Evolutionary conservation across 441 rosid genomes (phyloP), one percentile per base, ranked within the genome.

Genomic region (Pelargonium australe): DNA sequence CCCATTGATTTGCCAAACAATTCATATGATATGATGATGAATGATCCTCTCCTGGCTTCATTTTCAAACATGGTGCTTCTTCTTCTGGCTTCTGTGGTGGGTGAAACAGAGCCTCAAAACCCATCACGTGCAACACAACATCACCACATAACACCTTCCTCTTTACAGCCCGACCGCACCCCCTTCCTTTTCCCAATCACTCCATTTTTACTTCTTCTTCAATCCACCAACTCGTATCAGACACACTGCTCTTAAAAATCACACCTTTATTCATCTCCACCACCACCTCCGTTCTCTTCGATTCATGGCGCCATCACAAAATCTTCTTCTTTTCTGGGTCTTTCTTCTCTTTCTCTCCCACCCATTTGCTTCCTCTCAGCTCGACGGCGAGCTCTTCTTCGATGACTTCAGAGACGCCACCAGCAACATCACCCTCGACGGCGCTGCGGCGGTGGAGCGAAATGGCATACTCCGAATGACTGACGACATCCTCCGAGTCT

Each of bases 391-490:
- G 31, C 80, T 87, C 76, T 79, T 82, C 72, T 86, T 85, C 80
- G 14, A 68, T 25, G 91, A 96, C 6, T 90, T 91, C 75, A 34
- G 64, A 4, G 68, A 68, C 16, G 81, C 78, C 3, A 68, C 73
- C 70, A 58, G 47, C 70, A 85, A 80, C 74, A 71, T 94, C 51
- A 84, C 63, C 81, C n/a, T 91, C 16, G 66, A 69, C 47, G 90
- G 87, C 57, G 87, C 61, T 49, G 85, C 96, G 17, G 82, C 70
- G 76, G 76, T 93, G 67, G 73, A 76, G 43, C n/a, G 64, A 28
- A 77, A 81, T 41, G 97, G 98, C 74, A 4, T 85, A 43, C 83
- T 93, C 44, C 74, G 76, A 49, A 80, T 93, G 64, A 90, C 98
- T 0, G 74, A 87, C 76, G 75, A 76, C 23, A 74, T 85, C 4